These are phyloP conservation scores for Rhinocladiella similis DNA, from an alignment of 2,329 filamentous ascomycete species.

Conservation along the genomic window DNA sequence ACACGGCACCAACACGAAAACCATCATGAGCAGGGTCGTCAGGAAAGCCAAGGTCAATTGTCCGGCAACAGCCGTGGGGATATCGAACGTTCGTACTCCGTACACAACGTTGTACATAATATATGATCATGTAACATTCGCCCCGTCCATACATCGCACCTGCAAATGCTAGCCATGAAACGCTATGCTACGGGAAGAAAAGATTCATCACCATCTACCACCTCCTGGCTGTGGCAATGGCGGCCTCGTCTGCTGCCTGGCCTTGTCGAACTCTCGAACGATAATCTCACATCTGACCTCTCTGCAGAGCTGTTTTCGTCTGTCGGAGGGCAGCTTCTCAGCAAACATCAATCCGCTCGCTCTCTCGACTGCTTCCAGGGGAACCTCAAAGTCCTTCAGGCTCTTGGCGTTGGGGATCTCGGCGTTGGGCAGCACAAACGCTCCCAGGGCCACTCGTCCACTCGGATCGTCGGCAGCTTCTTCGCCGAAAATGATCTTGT, in stretches of 20 bases:
- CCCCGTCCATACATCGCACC: neutral
- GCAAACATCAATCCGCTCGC: slow-evolving; percentile 92
- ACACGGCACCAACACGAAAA: no score
- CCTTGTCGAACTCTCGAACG: slow-evolving; percentile 73
- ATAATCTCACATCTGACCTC: slow-evolving; percentile 83
- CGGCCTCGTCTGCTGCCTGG: slow-evolving; percentile 50
- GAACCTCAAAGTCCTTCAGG: slow-evolving; percentile 89
- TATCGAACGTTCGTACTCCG: no score
- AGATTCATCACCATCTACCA: slow-evolving; percentile 3
- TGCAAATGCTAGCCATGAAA: neutral
- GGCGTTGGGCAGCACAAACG: slow-evolving; percentile 94
- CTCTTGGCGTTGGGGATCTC: slow-evolving; percentile 84
- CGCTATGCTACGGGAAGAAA: neutral
- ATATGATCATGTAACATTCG: no score
- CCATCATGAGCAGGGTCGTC: no score
- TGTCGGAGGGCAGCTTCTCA: slow-evolving; percentile 68
- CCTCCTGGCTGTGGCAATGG: slow-evolving; percentile 5
- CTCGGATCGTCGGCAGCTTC: slow-evolving; percentile 61
- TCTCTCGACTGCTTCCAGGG: slow-evolving; percentile 86
- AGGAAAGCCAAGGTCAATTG: no score
- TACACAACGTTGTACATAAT: no score
- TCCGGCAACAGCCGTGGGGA: no score
- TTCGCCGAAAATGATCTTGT: slow-evolving; percentile 97
- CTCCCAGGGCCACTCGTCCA: slow-evolving; percentile 82
- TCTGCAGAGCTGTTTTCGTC: slow-evolving; percentile 77